Evolutionary conservation across 2,329 filamentous ascomycete species (phyloP).

Genomic region (Apiospora phragmitis): DNA sequence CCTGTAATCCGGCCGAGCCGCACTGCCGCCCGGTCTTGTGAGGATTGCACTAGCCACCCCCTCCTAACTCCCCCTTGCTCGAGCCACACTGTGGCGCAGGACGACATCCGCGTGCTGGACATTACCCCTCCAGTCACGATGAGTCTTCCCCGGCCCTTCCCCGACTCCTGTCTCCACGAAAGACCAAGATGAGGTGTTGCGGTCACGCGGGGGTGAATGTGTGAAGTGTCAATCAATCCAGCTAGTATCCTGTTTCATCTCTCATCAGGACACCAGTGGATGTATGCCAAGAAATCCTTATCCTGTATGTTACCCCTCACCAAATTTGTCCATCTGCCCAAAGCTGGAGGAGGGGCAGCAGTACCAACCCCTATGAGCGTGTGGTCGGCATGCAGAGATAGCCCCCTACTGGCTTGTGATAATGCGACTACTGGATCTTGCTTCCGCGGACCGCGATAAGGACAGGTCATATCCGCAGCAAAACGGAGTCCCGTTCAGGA

Average conservation of each 20-base stretch:
- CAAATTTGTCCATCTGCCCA: not conserved
- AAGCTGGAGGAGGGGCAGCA: not conserved
- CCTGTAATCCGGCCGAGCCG: not conserved
- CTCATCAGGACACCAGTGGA: not conserved
- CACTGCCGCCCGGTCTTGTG: not conserved
- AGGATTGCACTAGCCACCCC: not conserved
- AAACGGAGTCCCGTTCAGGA: not conserved
- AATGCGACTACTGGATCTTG: not conserved
- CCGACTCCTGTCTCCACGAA: not conserved
- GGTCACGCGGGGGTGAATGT: not conserved
- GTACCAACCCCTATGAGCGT: not conserved
- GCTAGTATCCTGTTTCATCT: not conserved
- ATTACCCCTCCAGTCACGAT: not conserved
- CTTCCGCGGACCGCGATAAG: not conserved
- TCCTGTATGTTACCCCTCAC: not conserved
- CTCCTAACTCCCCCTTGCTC: not conserved
- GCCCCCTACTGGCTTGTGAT: not conserved
- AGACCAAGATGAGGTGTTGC: not conserved
- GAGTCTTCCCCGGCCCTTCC: not conserved
- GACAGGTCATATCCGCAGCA: not conserved
- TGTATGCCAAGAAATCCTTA: not conserved
- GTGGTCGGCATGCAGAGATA: not conserved
- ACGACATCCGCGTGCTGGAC: not conserved
- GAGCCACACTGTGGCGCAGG: not conserved
- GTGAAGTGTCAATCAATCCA: not conserved